phyloP scores from a whole-genome alignment of 768 basidiomycete species.

The Chalciporus chontae region DNA sequence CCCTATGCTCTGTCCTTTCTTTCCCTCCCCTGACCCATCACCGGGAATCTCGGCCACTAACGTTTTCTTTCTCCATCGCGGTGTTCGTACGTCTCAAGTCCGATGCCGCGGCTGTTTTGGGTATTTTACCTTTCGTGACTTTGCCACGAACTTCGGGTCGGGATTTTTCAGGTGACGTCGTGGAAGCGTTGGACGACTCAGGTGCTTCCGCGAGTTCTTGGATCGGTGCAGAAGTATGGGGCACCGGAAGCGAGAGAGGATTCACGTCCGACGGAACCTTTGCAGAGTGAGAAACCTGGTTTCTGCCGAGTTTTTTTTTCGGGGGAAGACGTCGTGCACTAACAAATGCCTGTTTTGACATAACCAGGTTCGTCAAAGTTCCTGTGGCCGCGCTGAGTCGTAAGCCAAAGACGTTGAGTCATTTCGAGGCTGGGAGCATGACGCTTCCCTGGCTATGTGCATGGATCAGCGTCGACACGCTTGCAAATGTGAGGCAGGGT shows the following conservation, averaged over 20 bases:
- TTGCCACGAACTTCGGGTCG: conserved; percentile 29
- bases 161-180: conserved; percentile 35
- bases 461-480: conserved; percentile 35
- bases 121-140: conserved; percentile 31
- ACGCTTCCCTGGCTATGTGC: conserved; percentile 34
- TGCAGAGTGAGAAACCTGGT: conserved; percentile 27
- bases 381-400: conserved; percentile 29
- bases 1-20: not conserved
- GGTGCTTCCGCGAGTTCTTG: conserved; percentile 18
- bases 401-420: conserved; percentile 27
- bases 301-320: not conserved
- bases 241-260: conserved; percentile 31
- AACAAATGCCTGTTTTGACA: not conserved
- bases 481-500: conserved; percentile 30
- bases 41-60: not conserved
- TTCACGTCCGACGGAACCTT: conserved; percentile 33
- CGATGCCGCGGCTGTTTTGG: conserved; percentile 28
- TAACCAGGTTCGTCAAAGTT: conserved; percentile 27
- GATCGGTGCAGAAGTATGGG: conserved; percentile 33
- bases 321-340: not conserved
- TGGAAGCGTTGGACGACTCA: conserved; percentile 27
- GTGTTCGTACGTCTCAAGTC: conserved; percentile 23
- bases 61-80: not conserved
- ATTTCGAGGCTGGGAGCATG: conserved; percentile 30
- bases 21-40: not conserved